phyloP scores from a whole-genome alignment of 1,284 basidiomycete genomes.

The Ceratorhiza oryzae-sativae region DNA sequence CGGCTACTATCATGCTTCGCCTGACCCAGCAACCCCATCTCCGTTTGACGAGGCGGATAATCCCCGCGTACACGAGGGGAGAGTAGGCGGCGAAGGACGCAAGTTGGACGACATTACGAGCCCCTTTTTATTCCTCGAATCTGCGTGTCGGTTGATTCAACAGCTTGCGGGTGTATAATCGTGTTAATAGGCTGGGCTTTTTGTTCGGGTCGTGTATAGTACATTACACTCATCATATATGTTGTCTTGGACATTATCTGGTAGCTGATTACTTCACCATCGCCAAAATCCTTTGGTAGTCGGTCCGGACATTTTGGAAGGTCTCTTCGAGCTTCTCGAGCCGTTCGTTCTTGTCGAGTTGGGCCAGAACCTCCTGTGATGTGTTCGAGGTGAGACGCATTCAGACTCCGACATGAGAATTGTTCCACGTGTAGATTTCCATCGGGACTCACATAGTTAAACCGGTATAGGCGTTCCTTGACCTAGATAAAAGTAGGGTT shows the following conservation, averaged over 20 bases:
- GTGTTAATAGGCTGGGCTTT: background rate
- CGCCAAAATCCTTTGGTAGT: slow-evolving; percentile 82
- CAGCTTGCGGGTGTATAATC: slow-evolving; percentile 69
- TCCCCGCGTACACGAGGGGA: background rate
- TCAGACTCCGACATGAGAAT: slow-evolving; percentile 40
- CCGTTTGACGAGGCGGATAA: slow-evolving; percentile 24
- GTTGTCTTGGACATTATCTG: background rate
- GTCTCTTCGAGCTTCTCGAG: slow-evolving; percentile 92
- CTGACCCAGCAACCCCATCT: slow-evolving; percentile 6
- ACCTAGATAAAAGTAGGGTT: slow-evolving; percentile 59
- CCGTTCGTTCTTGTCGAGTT: slow-evolving; percentile 85
- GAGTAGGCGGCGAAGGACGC: slow-evolving; percentile 23
- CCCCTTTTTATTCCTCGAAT: slow-evolving; percentile 97
- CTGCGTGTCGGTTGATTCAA: slow-evolving; percentile 83
- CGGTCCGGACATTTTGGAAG: slow-evolving; percentile 84
- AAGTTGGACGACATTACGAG: slow-evolving; percentile 72
- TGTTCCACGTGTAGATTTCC: slow-evolving; percentile 6
- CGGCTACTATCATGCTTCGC: slow-evolving; percentile 29
- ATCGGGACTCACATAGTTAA: slow-evolving; percentile 81
- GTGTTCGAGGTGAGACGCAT: slow-evolving; percentile 7
- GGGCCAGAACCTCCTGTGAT: slow-evolving; percentile 80
- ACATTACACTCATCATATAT: slow-evolving; percentile 22
- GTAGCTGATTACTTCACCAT: slow-evolving; percentile 52
- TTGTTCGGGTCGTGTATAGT: slow-evolving; percentile 24
- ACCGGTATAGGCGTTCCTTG: slow-evolving; percentile 91